phyloP scores from a whole-genome alignment of 768 basidiomycete genomes.

The Suillus subalutaceus region DNA sequence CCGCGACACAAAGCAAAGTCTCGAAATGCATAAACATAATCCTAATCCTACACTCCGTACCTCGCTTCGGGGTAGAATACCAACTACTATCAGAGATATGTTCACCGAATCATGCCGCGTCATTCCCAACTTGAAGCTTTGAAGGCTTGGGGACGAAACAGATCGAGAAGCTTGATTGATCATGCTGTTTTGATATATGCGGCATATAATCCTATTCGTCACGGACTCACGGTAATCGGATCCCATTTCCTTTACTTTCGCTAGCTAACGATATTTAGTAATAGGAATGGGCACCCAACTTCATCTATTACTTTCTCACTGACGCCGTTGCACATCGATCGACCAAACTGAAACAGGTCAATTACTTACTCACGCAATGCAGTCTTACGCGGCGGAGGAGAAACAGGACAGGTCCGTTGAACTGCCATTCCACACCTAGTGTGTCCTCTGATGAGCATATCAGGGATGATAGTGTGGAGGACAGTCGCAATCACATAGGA shows the following conservation, averaged over 20 bases:
- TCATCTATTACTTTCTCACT: not conserved
- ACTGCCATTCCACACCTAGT: not conserved
- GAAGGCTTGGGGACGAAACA: too few species aligned
- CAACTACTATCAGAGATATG: too few species aligned
- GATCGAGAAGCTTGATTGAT: not conserved
- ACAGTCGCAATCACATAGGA: not conserved
- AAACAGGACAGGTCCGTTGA: not conserved
- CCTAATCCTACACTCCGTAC: too few species aligned
- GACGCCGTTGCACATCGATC: not conserved
- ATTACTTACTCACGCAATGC: not conserved
- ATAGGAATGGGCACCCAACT: not conserved
- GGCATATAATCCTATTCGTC: not conserved
- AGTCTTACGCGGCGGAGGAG: not conserved
- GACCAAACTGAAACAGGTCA: not conserved
- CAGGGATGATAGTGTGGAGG: constrained; percentile 25
- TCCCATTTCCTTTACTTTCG: not conserved
- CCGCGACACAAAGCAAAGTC: too few species aligned
- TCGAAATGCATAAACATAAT: too few species aligned
- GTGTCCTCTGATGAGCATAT: not conserved
- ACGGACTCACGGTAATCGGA: not conserved
- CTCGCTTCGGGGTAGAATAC: too few species aligned
- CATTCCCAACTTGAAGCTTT: not conserved
- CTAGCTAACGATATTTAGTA: not conserved
- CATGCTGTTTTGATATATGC: not conserved
- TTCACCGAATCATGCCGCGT: not conserved